Percentiles rank a stretch among this genome's conserved stretches.
phyloP scores from a whole-genome alignment of 768 basidiomycete genomes.

The Mycena galopus region DNA sequence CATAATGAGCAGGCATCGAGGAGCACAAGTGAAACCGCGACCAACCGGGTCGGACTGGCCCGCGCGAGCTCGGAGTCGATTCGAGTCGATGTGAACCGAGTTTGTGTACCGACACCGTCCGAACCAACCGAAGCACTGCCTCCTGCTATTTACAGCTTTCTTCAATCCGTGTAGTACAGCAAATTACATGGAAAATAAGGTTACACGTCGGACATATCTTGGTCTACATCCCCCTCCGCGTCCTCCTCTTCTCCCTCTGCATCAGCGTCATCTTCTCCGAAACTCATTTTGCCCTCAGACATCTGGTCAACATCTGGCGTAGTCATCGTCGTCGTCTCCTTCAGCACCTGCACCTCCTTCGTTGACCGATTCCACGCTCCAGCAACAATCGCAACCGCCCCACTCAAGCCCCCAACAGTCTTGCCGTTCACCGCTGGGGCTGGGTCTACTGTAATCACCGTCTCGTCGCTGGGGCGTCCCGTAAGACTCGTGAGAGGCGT shows the following conservation, averaged over 20 bases:
- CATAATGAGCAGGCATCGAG: neutral
- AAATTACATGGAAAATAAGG: slow-evolving; percentile 14
- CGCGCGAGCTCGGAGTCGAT: too few species aligned
- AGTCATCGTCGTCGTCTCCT: neutral
- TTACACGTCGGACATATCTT: slow-evolving; percentile 40
- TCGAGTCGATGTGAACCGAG: slow-evolving; percentile 9
- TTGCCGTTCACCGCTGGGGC: slow-evolving; percentile 43
- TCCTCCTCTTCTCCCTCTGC: slow-evolving; percentile 51
- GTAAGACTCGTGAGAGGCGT: slow-evolving; percentile 64
- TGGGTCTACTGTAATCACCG: slow-evolving; percentile 56
- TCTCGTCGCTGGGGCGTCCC: slow-evolving; percentile 72
- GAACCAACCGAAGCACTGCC: neutral
- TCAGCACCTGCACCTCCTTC: neutral
- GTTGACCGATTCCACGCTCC: slow-evolving; percentile 10
- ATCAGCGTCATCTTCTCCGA: slow-evolving; percentile 45
- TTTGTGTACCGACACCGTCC: neutral
- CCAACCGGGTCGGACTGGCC: slow-evolving; percentile 25
- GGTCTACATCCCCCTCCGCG: slow-evolving; percentile 51
- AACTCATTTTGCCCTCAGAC: slow-evolving; percentile 19
- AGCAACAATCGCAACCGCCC: slow-evolving; percentile 33
- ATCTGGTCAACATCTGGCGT: neutral
- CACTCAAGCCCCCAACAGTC: slow-evolving; percentile 41
- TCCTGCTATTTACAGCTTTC: neutral
- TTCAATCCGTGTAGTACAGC: neutral
- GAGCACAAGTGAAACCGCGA: slow-evolving; percentile 22